Percentiles rank a stretch among this genome's conserved stretches.
Conservation (phyloP, 257 asterid species). For the Prunella vulgaris region DNA sequence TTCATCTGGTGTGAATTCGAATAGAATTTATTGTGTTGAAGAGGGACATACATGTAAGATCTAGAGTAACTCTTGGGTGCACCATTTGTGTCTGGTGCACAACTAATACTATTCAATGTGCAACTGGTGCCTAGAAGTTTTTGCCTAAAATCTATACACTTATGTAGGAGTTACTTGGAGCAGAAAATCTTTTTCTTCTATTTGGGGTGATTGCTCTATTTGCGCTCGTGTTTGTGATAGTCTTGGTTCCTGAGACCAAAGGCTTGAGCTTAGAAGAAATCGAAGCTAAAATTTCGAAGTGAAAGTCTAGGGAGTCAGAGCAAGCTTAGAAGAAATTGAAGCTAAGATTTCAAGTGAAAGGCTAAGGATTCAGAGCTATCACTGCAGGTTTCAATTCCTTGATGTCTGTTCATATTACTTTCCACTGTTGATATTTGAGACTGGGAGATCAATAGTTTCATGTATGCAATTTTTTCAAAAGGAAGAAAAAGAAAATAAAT, state of each 20-base stretch:
- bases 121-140: too few relatives aligned
- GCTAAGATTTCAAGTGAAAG: constrained; percentile 58
- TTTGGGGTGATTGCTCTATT: constrained; percentile 78
- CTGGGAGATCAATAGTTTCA: background rate
- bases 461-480: background rate
- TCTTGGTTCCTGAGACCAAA: constrained; percentile 88
- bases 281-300: constrained; percentile 77
- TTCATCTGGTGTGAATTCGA: too few relatives aligned
- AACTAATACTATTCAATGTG: too few relatives aligned
- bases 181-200: constrained; percentile 80
- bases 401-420: background rate
- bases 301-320: constrained; percentile 24
- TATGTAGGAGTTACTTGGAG: constrained; percentile 83
- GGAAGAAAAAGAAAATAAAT: background rate
- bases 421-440: background rate
- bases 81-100: too few relatives aligned
- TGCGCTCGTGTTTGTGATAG: constrained; percentile 57
- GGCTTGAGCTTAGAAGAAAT: constrained; percentile 99
- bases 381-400: constrained; percentile 7
- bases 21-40: background rate
- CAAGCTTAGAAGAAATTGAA: constrained; percentile 97
- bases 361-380: too few relatives aligned
- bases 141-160: background rate
- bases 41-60: background rate
- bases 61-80: background rate